Evolutionary conservation across 2,329 filamentous ascomycete species (phyloP), one percentile per base, ranked within the genome.

Genomic region (Thielaviopsis cerberus): DNA sequence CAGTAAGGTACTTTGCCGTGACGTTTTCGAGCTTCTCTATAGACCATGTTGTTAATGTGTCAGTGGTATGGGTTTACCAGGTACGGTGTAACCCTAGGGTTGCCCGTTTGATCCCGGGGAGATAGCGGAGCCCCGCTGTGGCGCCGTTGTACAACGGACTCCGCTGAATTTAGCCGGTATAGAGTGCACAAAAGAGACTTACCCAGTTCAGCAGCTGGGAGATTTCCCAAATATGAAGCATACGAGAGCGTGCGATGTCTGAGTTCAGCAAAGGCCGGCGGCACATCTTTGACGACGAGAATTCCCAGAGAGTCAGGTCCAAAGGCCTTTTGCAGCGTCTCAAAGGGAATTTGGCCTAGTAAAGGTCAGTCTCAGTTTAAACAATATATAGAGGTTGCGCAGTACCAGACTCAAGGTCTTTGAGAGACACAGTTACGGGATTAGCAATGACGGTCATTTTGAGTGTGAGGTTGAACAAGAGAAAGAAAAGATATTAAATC

Each of bases 241-340:
- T 92, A 92, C 0, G 88, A 92, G 6, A 98, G 76, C 1, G 94
- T 78, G 61, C 79, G 78, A 60, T 79, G 79, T 61, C 92, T 80
- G 51, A 96, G 73, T n/a, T 77, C 71, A 15, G 77, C 70, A 65
- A 94, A 98, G 56, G 80, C 74, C 5, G 76, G 62, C 0, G 89
- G 87, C 0, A 97, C 79, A 67, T 89, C 87, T 67, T 86, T 88
- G 53, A 98, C 90, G n/a, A 97, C 74, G 58, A 98, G 83, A 56
- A 98, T 95, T 0, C 92, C 92, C 13, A 97, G 75, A 1, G 89
- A 95, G 25, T 86, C 81, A 1, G 90, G 88, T 0, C 92, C 92
- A 67, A 98, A 97, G 0, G 92, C 92, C 64, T 85, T 71, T 64
- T 86, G 79, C 11, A 92, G 76, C 0, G 79, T 78, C 58, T 80